phyloP scores from a whole-genome alignment of 768 basidiomycete genomes.

The Royoungia palumana region DNA sequence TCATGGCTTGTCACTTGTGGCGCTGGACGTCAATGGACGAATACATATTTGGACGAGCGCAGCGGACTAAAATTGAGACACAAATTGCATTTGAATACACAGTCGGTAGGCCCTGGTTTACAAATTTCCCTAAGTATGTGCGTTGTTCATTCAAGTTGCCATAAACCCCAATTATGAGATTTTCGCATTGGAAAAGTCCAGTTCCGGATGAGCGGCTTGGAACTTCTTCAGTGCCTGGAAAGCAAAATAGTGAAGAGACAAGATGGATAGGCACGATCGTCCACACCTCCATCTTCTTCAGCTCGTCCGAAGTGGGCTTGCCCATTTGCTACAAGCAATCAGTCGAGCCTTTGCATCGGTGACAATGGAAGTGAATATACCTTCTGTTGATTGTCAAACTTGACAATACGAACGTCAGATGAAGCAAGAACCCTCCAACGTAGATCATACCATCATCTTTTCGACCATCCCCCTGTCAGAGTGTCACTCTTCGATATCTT shows the following conservation, averaged over 20 bases:
- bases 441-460: constrained; percentile 93
- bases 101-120: not conserved
- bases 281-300: constrained; percentile 85
- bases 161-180: constrained; percentile 51
- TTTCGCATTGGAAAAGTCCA: constrained; percentile 92
- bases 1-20: constrained; percentile 34
- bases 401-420: constrained; percentile 13
- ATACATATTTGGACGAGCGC: constrained; percentile 27
- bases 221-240: constrained; percentile 80
- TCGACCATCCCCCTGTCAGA: constrained; percentile 87
- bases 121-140: not conserved
- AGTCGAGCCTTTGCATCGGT: not conserved
- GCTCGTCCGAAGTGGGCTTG: constrained; percentile 91
- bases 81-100: not conserved
- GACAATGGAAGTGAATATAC: constrained; percentile 19
- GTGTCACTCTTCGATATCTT: constrained; percentile 8
- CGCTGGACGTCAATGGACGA: constrained; percentile 17
- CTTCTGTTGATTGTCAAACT: constrained; percentile 47
- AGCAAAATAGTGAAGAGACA: not conserved
- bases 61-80: constrained; percentile 8
- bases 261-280: not conserved
- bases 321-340: constrained; percentile 72
- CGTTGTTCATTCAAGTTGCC: not conserved
- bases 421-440: not conserved
- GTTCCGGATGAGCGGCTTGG: constrained; percentile 85